Percentiles rank a stretch among this genome's conserved stretches.
Evolutionary conservation across 805 yeast species (phyloP).

Genomic region (Starmera caribaea): DNA sequence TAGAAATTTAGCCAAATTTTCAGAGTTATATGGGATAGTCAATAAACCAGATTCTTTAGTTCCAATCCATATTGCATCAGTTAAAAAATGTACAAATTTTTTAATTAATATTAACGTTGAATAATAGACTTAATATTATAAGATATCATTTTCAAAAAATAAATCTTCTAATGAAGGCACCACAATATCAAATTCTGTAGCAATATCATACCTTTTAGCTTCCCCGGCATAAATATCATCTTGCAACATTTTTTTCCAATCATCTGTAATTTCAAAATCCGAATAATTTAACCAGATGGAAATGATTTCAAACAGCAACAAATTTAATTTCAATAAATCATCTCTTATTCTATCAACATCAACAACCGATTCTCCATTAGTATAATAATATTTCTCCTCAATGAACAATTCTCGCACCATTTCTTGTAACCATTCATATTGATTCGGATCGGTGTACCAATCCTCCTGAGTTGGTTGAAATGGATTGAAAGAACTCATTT

Average conservation of each 20-base stretch:
- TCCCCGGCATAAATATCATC: background rate
- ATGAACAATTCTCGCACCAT: background rate
- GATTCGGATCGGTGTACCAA: slow-evolving; percentile 3
- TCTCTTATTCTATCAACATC: background rate
- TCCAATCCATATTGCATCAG: slow-evolving; percentile 72
- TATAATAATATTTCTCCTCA: background rate
- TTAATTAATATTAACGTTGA: slow-evolving; percentile 50
- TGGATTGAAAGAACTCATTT: slow-evolving; percentile 9
- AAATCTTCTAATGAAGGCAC: background rate
- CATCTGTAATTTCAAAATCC: background rate
- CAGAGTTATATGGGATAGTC: slow-evolving; percentile 27
- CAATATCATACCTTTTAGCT: background rate
- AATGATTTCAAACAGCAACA: background rate
- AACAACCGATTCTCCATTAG: background rate
- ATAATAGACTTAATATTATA: background rate
- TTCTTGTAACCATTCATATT: background rate
- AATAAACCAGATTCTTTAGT: slow-evolving; percentile 29
- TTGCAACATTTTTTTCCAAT: background rate
- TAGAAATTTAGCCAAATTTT: slow-evolving; percentile 39
- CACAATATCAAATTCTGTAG: background rate
- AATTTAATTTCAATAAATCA: background rate
- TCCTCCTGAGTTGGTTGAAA: background rate
- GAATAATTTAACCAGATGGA: background rate
- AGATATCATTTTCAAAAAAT: background rate
- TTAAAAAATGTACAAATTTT: slow-evolving; percentile 47